Evolutionary conservation across 352 stramenopile genomes (phyloP).

Genomic region (Phytophthora europaea): DNA sequence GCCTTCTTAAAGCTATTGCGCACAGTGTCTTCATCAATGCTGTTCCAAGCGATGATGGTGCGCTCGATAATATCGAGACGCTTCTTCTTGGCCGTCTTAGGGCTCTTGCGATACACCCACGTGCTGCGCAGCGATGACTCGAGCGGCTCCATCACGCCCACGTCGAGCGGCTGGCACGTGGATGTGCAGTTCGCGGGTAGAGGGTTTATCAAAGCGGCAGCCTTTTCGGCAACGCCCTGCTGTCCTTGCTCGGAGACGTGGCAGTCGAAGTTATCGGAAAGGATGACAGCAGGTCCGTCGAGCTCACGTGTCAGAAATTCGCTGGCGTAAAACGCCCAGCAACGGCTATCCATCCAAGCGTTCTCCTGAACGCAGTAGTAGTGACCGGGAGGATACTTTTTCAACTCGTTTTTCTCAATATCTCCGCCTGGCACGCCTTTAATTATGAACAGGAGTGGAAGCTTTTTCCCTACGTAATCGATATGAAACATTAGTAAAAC

Average conservation of each 20-base stretch:
- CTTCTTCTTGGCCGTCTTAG: background rate
- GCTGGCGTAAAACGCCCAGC: constrained; percentile 8
- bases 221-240: background rate
- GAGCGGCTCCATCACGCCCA: background rate
- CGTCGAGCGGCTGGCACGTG: constrained; percentile 13
- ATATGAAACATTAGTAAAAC: too few species aligned
- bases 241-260: constrained; percentile 13
- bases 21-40: too few species aligned
- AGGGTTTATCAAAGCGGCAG: background rate
- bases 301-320: constrained; percentile 9
- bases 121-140: background rate
- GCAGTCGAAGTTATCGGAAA: constrained; percentile 30
- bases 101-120: background rate
- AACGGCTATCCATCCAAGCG: constrained; percentile 6
- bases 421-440: background rate
- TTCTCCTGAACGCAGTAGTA: too few species aligned
- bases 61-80: background rate
- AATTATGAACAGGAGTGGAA: background rate
- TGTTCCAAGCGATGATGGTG: too few species aligned
- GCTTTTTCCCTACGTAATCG: too few species aligned
- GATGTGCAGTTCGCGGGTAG: constrained; percentile 23
- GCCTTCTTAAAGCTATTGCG: too few species aligned
- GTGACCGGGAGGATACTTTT: constrained; percentile 3
- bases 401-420: background rate
- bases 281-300: constrained; percentile 16